Percentiles rank a stretch among this genome's conserved stretches.
Evolutionary conservation across 1,284 basidiomycete genomes (phyloP).

Genomic region (Taiwanofungus camphoratus): DNA sequence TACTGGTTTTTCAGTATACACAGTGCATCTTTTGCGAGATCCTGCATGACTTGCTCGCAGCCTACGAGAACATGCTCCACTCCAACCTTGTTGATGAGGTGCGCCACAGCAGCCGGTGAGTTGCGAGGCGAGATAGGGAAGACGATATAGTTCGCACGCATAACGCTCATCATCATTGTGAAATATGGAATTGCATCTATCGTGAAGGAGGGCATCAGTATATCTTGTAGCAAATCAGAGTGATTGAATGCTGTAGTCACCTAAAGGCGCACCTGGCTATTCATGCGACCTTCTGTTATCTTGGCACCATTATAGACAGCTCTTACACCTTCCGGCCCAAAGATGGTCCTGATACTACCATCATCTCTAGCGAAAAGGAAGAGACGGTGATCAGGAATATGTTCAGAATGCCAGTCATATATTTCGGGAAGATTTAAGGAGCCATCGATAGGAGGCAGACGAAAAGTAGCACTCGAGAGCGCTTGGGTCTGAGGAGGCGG

Average conservation of each 20-base stretch:
- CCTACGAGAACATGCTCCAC: conserved; percentile 25
- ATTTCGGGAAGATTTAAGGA: conserved; percentile 31
- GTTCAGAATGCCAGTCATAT: conserved; percentile 29
- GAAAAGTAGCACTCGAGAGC: conserved; percentile 23
- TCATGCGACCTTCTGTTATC: not conserved
- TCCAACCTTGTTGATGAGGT: conserved; percentile 27
- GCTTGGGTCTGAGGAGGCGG: conserved; percentile 4
- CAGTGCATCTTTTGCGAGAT: conserved; percentile 11
- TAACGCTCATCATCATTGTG: conserved; percentile 21
- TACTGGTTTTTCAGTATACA: conserved; percentile 1
- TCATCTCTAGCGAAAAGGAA: conserved; percentile 28
- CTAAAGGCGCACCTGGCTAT: not conserved
- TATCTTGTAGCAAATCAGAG: not conserved
- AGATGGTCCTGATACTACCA: conserved; percentile 17
- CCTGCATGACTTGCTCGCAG: conserved; percentile 20
- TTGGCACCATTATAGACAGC: conserved; percentile 6
- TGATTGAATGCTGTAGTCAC: not conserved
- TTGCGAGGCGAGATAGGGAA: conserved; percentile 37
- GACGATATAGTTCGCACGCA: conserved; percentile 21
- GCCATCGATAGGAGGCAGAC: conserved; percentile 30
- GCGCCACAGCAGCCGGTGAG: conserved; percentile 28
- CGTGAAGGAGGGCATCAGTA: not conserved
- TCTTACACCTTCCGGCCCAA: conserved; percentile 24
- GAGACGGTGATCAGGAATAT: conserved; percentile 30
- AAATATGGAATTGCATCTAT: conserved; percentile 30